Evolutionary conservation across 192 early-diverging fungal genomes (phyloP), one percentile per base, ranked within the genome.

Genomic region (Coemansia sp.): DNA sequence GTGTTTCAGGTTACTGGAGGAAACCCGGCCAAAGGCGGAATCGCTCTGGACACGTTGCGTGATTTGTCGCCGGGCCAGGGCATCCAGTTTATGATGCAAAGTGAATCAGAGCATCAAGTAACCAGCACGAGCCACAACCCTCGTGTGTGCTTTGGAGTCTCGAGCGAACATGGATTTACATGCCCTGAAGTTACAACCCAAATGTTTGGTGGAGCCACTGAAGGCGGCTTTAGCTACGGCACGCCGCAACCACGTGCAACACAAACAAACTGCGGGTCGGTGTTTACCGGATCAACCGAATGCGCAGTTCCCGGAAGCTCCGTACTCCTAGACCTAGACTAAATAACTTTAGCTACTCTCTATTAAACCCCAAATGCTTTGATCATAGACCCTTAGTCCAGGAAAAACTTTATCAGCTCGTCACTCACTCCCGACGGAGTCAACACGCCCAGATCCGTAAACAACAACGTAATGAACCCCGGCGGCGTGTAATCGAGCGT

Each of bases 401-500:
- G 82, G 68, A 90, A 90, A 66, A 91, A 81, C 70, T 93, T 93
- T 69, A 93, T 93, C 47, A 93, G 79, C 76, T 93, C 91, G 65
- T 93, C 91, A 53, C 85, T 87, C 4, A 96, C 94, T 51, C 90
- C 93, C 7, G 88, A 87, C 8, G 95, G 95, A 15, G 94, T 95
- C 66, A 98, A 82, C 3, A 96, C 91, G 22, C 95, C 95, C 48
- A 92, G 71, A 70, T 98, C 91, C 2, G 95, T 98, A 52, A 93
- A 91, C 59, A 98, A 81, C 19, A 96, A 70, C 10, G 91, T 91
- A 35, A 98, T 92, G 70, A 91, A 93, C 64, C 90, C 84, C 10
- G 95, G 95, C 51, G 95, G 95, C 4, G 95, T 96, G 68, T 94
- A 96, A 75, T 98, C 95, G 12, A 98, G 88, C 51, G 84, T 73